Base-by-base conservation (phyloP, 257 asterid species). In the Misopates orontium region DNA sequence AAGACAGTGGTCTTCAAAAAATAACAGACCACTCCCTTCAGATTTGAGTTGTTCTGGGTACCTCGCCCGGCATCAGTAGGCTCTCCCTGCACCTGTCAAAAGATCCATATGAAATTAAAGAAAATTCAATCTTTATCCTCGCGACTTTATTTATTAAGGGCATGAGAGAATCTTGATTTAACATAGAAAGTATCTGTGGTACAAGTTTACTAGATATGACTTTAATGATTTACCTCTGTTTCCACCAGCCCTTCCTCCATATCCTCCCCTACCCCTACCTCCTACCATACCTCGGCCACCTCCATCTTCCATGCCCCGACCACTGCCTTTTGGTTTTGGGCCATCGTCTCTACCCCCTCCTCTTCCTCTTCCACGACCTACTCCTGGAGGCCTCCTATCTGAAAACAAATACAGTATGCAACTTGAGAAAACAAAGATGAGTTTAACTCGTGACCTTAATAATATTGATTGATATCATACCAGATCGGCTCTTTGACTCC, bases 301-400 rank as follows among this genome's bases (percentile, higher is more conserved):
- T 51, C 82, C 87, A 53, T 84, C 87, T 66, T 81, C 90, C 67
- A 77, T 23, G 24, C 85, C 85, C 55, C 85, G 87, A 18, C 90
- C 90, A 10, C 68, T 45, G 16, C 83, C 90, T 71, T 72, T 79
- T 54, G 82, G 50, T 72, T 75, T 84, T 14, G 85, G 42, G 47
- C 68, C 65, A 54, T 84, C 90, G 42, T 82, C 87, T 70, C 85
- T 72, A 8, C 84, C 89, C 75, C 85, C 87, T 78, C 85, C 87
- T 78, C 90, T 75, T 65, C 90, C 87, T 66, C 90, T 76, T 71
- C 90, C 87, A 49, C 87, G 82, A 60, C 87, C 85, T 53, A 84
- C 87, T 32, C 90, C 87, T n/a, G 90, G 87, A 55, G 90, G 87
- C 80, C 73, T 82, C 78, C 90, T 73, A 62, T 84, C 87, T 84